These are phyloP conservation scores for Colletotrichum viniferum DNA, from an alignment of 2,329 filamentous ascomycete genomes.

Conservation along the genomic window DNA sequence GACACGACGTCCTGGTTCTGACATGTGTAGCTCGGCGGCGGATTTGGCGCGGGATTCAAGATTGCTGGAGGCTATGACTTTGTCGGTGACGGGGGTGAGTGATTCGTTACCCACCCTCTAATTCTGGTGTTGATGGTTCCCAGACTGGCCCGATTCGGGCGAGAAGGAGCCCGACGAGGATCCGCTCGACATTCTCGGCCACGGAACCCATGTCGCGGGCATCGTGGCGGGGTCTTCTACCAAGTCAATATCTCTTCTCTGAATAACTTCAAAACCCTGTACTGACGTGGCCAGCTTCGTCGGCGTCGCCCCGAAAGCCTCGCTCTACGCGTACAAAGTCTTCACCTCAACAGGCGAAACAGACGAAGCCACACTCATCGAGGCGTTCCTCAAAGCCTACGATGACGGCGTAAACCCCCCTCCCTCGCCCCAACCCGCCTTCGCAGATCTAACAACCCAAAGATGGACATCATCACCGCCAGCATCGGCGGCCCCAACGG, in stretches of 20 bases:
- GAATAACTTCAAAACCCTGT: background rate
- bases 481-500: conserved; percentile 43
- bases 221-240: conserved; percentile 31
- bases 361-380: conserved; percentile 41
- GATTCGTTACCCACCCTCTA: conserved; percentile 16
- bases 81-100: conserved; percentile 37
- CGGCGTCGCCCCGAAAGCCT: conserved; percentile 33
- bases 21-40: conserved; percentile 42
- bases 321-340: conserved; percentile 31
- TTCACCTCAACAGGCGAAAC: conserved; percentile 23
- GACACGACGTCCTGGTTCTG: too few species aligned
- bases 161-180: background rate
- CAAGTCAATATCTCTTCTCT: accelerated
- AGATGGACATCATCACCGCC: conserved; percentile 45
- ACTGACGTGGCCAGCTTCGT: conserved; percentile 4
- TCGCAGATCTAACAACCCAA: accelerated
- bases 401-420: conserved; percentile 28
- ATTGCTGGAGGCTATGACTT: conserved; percentile 49
- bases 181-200: conserved; percentile 21
- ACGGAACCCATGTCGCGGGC: conserved; percentile 39
- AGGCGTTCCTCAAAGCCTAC: conserved; percentile 38
- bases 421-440: accelerated
- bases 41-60: conserved; percentile 49
- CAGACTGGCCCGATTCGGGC: conserved; percentile 28
- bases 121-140: conserved; percentile 23